phyloP scores from a whole-genome alignment of 495 filamentous ascomycete genomes.

The Trichoderma parareesei region DNA sequence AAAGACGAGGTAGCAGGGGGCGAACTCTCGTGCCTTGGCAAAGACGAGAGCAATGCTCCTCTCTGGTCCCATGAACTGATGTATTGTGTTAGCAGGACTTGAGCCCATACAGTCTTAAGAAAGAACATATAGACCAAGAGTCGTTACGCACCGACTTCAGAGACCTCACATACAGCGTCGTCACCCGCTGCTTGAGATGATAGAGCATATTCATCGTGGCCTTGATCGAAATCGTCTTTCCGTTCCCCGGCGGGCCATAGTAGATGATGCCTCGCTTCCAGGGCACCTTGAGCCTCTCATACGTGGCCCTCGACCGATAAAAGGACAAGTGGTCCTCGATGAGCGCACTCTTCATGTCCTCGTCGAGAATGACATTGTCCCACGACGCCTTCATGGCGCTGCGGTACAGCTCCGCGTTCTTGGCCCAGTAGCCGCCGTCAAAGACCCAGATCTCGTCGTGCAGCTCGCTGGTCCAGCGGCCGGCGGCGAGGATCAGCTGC shows the following conservation, averaged over 20 bases:
- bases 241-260: constrained; percentile 54
- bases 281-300: constrained; percentile 50
- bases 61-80: constrained; percentile 33
- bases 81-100: constrained; percentile 13
- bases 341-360: constrained; percentile 50
- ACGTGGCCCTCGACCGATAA: constrained; percentile 46
- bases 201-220: constrained; percentile 54
- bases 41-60: constrained; percentile 42
- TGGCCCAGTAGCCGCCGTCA: constrained; percentile 52
- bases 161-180: constrained; percentile 30
- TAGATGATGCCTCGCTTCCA: constrained; percentile 48
- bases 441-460: constrained; percentile 59
- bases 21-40: constrained; percentile 39
- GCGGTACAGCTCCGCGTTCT: constrained; percentile 48
- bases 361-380: constrained; percentile 59
- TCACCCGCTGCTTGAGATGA: constrained; percentile 26
- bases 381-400: constrained; percentile 48
- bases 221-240: constrained; percentile 64
- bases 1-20: constrained; percentile 47
- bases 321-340: constrained; percentile 52
- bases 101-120: neutral
- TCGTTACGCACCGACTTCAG: constrained; percentile 24
- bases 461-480: constrained; percentile 40
- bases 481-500: constrained; percentile 44
- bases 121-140: constrained; percentile 16